phyloP scores from a whole-genome alignment of 768 basidiomycete species.

The Tylopilus sp. region DNA sequence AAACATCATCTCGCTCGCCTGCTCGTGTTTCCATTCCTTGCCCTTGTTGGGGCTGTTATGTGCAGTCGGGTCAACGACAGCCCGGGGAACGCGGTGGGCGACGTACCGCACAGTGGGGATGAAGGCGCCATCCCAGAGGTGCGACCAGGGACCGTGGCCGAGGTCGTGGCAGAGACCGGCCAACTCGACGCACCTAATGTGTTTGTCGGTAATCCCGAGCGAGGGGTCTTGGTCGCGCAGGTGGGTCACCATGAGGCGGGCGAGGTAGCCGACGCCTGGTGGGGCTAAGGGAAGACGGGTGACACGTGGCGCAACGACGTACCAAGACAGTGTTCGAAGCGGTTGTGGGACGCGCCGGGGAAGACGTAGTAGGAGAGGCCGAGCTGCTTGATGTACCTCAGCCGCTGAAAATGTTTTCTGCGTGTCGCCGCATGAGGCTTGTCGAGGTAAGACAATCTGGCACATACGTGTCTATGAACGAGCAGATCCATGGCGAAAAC shows the following conservation, averaged over 20 bases:
- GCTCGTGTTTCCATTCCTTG: constrained; percentile 67
- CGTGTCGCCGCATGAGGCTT: background rate
- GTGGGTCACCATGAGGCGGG: constrained; percentile 57
- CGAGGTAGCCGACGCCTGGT: constrained; percentile 72
- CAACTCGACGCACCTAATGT: constrained; percentile 72
- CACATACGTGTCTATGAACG: constrained; percentile 65
- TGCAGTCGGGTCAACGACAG: no score
- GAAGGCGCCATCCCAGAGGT: constrained; percentile 76
- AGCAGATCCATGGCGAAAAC: constrained; percentile 38
- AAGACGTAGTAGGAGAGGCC: constrained; percentile 75
- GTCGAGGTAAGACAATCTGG: background rate
- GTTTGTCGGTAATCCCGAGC: constrained; percentile 64
- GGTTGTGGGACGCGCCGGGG: constrained; percentile 74
- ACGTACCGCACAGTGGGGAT: constrained; percentile 66
- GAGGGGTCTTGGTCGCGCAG: constrained; percentile 56
- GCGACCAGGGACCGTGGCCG: constrained; percentile 84
- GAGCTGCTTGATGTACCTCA: constrained; percentile 76
- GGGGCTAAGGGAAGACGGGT: no score
- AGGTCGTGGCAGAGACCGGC: constrained; percentile 85
- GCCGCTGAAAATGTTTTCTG: constrained; percentile 76
- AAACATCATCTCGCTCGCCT: constrained; percentile 82
- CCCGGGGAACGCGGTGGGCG: background rate
- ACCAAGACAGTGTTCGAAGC: constrained; percentile 87
- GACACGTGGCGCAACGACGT: background rate
- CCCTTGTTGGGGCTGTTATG: constrained; percentile 39